Percentiles rank a stretch among this genome's conserved stretches.
Conservation (phyloP, 2,329 filamentous ascomycete genomes). For the Pseudocercospora crystallina region DNA sequence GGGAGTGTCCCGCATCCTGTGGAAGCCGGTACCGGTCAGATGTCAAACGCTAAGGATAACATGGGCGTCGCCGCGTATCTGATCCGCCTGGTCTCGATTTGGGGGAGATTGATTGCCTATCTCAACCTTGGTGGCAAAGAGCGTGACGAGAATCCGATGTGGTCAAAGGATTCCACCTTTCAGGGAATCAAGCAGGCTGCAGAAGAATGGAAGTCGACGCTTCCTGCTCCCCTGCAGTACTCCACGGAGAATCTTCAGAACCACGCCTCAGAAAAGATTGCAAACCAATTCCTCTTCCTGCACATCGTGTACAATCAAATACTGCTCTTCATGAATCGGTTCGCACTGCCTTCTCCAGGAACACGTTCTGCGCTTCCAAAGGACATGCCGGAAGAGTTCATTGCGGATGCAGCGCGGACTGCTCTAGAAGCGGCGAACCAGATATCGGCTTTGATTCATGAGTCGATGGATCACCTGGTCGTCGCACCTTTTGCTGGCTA, state of each 20-base stretch:
- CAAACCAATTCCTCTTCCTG: constrained; percentile 88
- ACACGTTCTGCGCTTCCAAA: constrained; percentile 56
- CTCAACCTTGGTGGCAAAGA: constrained; percentile 87
- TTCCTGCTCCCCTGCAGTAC: constrained; percentile 74
- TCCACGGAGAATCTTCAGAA: constrained; percentile 77
- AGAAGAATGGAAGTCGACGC: constrained; percentile 65
- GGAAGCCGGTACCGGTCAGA: constrained; percentile 62
- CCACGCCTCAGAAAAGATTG: constrained; percentile 80
- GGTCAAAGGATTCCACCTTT: constrained; percentile 78
- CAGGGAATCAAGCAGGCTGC: constrained; percentile 67
- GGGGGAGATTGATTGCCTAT: constrained; percentile 87
- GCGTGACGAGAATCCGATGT: constrained; percentile 73
- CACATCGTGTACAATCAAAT: constrained; percentile 90
- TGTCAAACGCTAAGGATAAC: constrained; percentile 70
- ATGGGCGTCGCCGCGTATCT: constrained; percentile 95
- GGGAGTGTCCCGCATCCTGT: constrained; percentile 67
- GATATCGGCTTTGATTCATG: constrained; percentile 80
- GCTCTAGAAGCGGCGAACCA: constrained; percentile 82
- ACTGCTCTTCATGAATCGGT: constrained; percentile 84
- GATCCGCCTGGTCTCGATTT: constrained; percentile 79
- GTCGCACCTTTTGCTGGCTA: constrained; percentile 93
- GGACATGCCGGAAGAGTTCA: constrained; percentile 74
- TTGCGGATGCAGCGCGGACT: constrained; percentile 70
- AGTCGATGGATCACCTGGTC: constrained; percentile 75
- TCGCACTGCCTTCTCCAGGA: constrained; percentile 70